Evolutionary conservation across 1,284 basidiomycete genomes (phyloP).

Genomic region (Rhodotorula glutinis): DNA sequence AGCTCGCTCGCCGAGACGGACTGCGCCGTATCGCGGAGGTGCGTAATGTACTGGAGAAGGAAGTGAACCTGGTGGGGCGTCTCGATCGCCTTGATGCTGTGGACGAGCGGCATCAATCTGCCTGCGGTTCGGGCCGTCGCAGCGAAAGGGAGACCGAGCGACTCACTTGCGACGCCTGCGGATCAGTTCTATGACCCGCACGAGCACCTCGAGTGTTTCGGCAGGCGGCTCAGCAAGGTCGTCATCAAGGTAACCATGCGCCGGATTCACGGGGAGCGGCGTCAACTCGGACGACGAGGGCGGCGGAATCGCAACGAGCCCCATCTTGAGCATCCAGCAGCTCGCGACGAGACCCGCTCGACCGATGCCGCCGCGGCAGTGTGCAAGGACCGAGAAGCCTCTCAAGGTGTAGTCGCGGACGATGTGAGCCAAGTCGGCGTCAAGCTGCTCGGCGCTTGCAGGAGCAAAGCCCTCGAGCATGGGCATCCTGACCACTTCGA

Average conservation of each 20-base stretch:
- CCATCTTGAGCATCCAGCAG: slow-evolving; percentile 89
- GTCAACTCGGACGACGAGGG: not conserved
- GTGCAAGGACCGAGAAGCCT: slow-evolving; percentile 74
- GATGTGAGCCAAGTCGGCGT: slow-evolving; percentile 67
- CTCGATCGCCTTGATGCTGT: slow-evolving; percentile 63
- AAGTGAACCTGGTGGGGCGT: slow-evolving; percentile 88
- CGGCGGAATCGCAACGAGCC: slow-evolving; percentile 56
- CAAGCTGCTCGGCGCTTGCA: slow-evolving; percentile 53
- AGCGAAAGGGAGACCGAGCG: too few relatives aligned
- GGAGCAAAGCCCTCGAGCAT: slow-evolving; percentile 89
- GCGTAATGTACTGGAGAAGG: slow-evolving; percentile 71
- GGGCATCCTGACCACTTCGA: slow-evolving; percentile 79
- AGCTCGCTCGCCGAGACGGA: slow-evolving; percentile 1
- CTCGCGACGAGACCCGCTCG: slow-evolving; percentile 89
- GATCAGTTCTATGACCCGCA: slow-evolving; percentile 69
- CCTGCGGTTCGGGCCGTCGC: too few relatives aligned
- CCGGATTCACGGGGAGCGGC: not conserved
- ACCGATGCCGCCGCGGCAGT: slow-evolving; percentile 93
- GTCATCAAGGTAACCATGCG: not conserved
- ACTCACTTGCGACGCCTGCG: slow-evolving; percentile 63
- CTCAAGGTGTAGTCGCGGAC: slow-evolving; percentile 71
- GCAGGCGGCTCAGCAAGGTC: slow-evolving; percentile 42
- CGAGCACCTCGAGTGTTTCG: slow-evolving; percentile 63
- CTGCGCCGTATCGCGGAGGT: slow-evolving; percentile 39
- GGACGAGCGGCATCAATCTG: too few relatives aligned